Conservation (phyloP, 192 early-diverging fungal species). For the Linnemannia schmuckeri region DNA sequence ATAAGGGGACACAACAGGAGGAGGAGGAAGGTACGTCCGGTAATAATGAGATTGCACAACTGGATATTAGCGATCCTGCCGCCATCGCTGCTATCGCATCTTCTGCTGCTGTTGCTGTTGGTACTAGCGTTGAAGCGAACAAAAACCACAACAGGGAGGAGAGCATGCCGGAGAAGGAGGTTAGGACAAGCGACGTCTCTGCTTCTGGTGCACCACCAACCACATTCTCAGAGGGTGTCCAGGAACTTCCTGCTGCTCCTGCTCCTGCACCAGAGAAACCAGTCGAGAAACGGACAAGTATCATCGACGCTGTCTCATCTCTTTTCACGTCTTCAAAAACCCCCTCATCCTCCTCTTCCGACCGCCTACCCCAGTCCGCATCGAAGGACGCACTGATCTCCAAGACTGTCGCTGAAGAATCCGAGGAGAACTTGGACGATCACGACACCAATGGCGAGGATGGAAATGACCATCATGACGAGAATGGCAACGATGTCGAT, state of each 20-base stretch:
- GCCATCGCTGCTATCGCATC: slow-evolving; percentile 14
- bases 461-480: slow-evolving; percentile 1
- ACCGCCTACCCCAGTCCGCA: not conserved
- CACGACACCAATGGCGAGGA: not conserved
- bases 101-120: not conserved
- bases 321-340: slow-evolving; percentile 19
- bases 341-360: not conserved
- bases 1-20: no score
- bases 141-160: not conserved
- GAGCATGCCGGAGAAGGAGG: not conserved
- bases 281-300: slow-evolving; percentile 36
- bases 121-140: no score
- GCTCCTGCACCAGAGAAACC: slow-evolving; percentile 8
- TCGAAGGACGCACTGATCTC: slow-evolving; percentile 30
- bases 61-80: slow-evolving; percentile 37
- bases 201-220: not conserved
- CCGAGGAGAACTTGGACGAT: not conserved
- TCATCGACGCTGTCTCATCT: slow-evolving; percentile 34
- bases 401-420: slow-evolving; percentile 8
- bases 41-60: slow-evolving; percentile 21
- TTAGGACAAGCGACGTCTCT: no score
- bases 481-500: slow-evolving; percentile 1
- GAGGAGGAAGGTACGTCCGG: not conserved
- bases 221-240: not conserved
- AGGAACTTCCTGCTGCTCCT: not conserved